phyloP scores from a whole-genome alignment of 176 grass and related monocot genomes.

The Ensete glaucum region DNA sequence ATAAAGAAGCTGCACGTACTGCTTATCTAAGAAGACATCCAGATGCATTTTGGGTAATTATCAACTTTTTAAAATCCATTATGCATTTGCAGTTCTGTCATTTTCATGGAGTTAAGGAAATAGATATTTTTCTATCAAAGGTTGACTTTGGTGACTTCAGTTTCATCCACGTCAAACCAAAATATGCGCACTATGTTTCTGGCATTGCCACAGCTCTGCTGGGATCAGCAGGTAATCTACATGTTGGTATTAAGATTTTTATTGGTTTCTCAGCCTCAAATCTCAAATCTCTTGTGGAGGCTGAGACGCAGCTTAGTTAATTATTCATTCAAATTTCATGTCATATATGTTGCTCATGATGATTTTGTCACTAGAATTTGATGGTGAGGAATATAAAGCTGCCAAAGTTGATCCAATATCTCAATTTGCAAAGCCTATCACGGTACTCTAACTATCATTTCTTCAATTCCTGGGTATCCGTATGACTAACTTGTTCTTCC shows the following conservation, averaged over 20 bases:
- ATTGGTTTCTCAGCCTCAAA: neutral
- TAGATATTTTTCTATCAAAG: slow-evolving; percentile 30
- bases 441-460: slow-evolving; percentile 30
- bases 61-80: neutral
- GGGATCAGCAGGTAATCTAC: slow-evolving; percentile 70
- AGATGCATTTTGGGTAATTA: slow-evolving; percentile 81
- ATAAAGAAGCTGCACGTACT: slow-evolving; percentile 47
- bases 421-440: slow-evolving; percentile 79
- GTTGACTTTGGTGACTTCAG: slow-evolving; percentile 95
- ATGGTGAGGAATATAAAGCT: slow-evolving; percentile 58
- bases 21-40: slow-evolving; percentile 78
- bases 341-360: slow-evolving; percentile 6
- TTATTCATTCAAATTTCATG: neutral
- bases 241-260: neutral
- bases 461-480: slow-evolving; percentile 18
- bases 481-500: slow-evolving; percentile 15
- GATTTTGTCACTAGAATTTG: slow-evolving; percentile 50
- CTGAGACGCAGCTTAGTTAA: neutral
- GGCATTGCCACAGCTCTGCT: slow-evolving; percentile 83
- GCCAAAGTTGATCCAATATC: slow-evolving; percentile 82
- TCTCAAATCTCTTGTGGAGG: neutral
- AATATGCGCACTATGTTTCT: slow-evolving; percentile 69
- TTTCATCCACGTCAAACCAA: slow-evolving; percentile 75
- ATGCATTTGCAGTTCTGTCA: neutral
- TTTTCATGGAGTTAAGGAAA: neutral